A percentile compares a stretch with the other conserved stretches of the same genome.
Conservation (phyloP, 139 green algal species). For the Tetradesmus lagerheimii region DNA sequence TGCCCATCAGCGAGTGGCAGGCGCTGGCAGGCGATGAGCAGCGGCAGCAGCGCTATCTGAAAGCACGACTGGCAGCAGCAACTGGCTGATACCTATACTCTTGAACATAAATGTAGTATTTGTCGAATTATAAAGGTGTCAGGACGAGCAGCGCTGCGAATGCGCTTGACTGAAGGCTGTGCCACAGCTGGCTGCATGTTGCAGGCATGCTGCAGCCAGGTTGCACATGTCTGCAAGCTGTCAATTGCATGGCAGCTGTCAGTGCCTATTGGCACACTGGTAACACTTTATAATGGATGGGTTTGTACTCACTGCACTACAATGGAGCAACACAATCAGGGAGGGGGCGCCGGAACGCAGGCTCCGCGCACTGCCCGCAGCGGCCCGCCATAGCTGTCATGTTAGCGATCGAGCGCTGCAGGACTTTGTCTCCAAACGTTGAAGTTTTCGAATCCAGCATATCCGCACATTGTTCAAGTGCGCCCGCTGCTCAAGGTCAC, state of each 20-base stretch:
- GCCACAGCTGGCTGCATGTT: no score
- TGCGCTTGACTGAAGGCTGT: no score
- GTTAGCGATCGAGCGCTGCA: background rate
- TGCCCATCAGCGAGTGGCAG: slow-evolving; percentile 38
- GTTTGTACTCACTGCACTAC: no score
- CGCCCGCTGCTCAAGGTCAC: background rate
- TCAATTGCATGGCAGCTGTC: no score
- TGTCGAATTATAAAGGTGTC: background rate
- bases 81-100: background rate
- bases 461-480: background rate
- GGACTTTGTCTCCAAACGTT: background rate
- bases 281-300: no score
- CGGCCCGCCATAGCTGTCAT: background rate
- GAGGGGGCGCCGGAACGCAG: background rate
- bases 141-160: no score
- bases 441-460: background rate
- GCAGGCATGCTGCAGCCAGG: no score
- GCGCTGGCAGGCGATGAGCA: background rate
- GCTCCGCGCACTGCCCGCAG: background rate
- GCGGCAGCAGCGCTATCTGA: slow-evolving; percentile 29
- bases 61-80: slow-evolving; percentile 24
- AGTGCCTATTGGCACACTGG: no score
- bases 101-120: no score
- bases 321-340: no score
- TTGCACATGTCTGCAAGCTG: no score